Conservation (phyloP, 164 flowering plant species). For the Amborella trichopoda region DNA sequence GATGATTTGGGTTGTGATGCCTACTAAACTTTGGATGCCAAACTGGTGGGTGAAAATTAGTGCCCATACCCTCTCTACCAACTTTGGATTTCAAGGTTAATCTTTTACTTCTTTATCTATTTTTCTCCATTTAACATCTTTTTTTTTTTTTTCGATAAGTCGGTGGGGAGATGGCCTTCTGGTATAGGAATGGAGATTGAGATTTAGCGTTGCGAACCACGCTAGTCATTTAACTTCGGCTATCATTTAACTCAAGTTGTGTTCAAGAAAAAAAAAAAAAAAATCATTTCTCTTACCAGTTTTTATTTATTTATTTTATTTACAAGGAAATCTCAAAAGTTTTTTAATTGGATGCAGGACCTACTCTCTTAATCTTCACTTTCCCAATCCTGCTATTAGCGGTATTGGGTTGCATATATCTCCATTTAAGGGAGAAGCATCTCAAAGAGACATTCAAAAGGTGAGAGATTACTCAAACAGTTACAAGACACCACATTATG, state of each 20-base stretch:
- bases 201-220: neutral
- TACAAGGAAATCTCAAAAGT: too few relatives aligned
- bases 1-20: conserved; percentile 48
- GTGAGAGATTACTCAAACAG: neutral
- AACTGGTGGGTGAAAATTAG: conserved; percentile 30
- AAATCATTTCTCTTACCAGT: too few relatives aligned
- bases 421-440: conserved; percentile 37
- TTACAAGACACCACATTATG: neutral
- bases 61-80: conserved; percentile 25
- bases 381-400: conserved; percentile 50
- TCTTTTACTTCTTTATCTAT: neutral
- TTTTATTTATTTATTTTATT: too few relatives aligned
- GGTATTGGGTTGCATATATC: conserved; percentile 44
- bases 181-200: neutral
- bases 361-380: conserved; percentile 26
- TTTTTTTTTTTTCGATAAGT: neutral
- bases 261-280: too few relatives aligned
- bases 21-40: conserved; percentile 28
- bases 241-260: too few relatives aligned
- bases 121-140: neutral
- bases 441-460: neutral
- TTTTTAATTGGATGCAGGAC: too few relatives aligned
- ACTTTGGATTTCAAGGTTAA: conserved; percentile 52
- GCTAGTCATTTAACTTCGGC: neutral
- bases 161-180: neutral